Conservation (phyloP, 192 early-diverging fungal genomes). For the Phlyctochytrium arcticum region DNA sequence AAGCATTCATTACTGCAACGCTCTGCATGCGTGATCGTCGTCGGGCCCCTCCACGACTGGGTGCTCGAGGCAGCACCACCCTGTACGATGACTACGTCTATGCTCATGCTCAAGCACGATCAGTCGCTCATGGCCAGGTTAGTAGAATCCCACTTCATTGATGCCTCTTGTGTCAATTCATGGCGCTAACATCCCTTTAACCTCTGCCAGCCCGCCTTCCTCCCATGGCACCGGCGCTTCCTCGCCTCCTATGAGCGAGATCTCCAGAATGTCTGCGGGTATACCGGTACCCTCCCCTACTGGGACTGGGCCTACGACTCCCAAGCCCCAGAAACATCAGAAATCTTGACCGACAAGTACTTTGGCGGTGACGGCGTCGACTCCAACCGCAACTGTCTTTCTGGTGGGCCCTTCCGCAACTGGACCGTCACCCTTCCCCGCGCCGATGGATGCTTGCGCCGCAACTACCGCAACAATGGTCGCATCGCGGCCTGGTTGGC, state of each 20-base stretch:
- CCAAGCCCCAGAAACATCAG: conserved; percentile 5
- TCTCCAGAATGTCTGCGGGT: conserved; percentile 11
- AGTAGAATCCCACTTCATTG: no score
- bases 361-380: conserved; percentile 19
- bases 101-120: conserved; percentile 8
- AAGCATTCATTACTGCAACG: conserved; percentile 10
- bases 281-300: conserved; percentile 23
- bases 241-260: conserved; percentile 20
- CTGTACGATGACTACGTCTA: conserved; percentile 27
- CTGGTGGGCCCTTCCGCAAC: conserved; percentile 6
- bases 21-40: conserved; percentile 7
- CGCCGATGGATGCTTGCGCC: background rate
- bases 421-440: no score
- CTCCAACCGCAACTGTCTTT: conserved; percentile 2
- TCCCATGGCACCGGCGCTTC: conserved; percentile 43
- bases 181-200: background rate
- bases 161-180: no score
- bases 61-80: background rate
- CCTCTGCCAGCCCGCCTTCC: conserved; percentile 21
- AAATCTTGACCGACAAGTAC: background rate
- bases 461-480: background rate
- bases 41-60: conserved; percentile 4
- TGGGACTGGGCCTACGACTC: conserved; percentile 29
- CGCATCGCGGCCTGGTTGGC: background rate
- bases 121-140: conserved; percentile 9